These are phyloP conservation scores for Yamadazyma olivae DNA, from an alignment of 805 yeast genomes.

Conservation along the genomic window DNA sequence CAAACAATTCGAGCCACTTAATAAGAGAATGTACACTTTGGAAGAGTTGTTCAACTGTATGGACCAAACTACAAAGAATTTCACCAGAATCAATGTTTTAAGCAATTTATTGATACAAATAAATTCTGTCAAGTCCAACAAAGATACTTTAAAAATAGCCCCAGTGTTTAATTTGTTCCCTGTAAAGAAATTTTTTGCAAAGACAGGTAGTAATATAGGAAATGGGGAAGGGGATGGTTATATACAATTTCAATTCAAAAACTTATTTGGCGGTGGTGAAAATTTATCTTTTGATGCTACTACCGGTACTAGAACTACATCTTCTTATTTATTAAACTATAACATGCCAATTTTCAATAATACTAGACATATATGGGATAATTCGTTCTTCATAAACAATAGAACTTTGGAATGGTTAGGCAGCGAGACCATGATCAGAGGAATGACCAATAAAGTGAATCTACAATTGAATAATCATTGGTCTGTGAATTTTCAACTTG, in stretches of 20 bases:
- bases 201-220: slow-evolving; percentile 94
- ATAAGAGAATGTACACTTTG: slow-evolving; percentile 32
- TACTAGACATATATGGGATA: slow-evolving; percentile 38
- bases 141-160: slow-evolving; percentile 23
- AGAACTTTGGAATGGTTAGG: slow-evolving; percentile 48
- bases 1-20: slow-evolving; percentile 47
- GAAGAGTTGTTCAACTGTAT: slow-evolving; percentile 36
- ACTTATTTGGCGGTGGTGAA: slow-evolving; percentile 59
- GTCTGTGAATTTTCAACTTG: slow-evolving; percentile 38
- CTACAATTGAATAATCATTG: slow-evolving; percentile 22
- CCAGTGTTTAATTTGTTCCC: slow-evolving; percentile 46
- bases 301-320: slow-evolving; percentile 47
- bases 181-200: slow-evolving; percentile 69
- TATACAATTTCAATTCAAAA: slow-evolving; percentile 61
- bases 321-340: slow-evolving; percentile 48
- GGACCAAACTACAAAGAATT: slow-evolving; percentile 43
- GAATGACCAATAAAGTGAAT: slow-evolving; percentile 39
- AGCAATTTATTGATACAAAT: slow-evolving; percentile 11
- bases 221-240: slow-evolving; percentile 98
- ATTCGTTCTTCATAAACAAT: slow-evolving; percentile 39
- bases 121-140: slow-evolving; percentile 18
- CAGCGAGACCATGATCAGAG: slow-evolving; percentile 42
- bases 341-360: slow-evolving; percentile 44
- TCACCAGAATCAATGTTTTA: slow-evolving; percentile 28
- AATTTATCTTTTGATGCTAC: slow-evolving; percentile 48